Base-by-base conservation (phyloP, 108 stramenopile species). In the Cylindrotheca fusiformis region DNA sequence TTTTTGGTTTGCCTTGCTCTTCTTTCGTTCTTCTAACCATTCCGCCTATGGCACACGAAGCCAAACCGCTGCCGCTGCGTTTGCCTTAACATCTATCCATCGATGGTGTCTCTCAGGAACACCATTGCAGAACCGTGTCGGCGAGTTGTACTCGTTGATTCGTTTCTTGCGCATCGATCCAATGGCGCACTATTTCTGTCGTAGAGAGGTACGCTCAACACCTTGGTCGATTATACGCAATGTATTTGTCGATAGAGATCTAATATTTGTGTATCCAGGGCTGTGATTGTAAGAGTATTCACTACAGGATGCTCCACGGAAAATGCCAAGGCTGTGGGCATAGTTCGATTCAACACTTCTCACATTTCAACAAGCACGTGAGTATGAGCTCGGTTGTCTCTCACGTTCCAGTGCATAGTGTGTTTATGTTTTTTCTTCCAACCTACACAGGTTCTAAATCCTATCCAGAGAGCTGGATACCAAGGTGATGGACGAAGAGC, bases 121-220 rank as follows among this genome's bases (percentile, higher is more conserved):
- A 0, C 99, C 99, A 18, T 68, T 99, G 25, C 99, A 99, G 78
- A 99, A 99, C 63, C 76, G 97, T 8, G 97, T 98, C n/a, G 95
- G 96, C 4, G 99, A 99, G 60, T 85, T 99, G 33, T 98, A 98
- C 68, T 89, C 90, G 21, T 72, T 97, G 47, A 91, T 99, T 53
- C 82, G 98, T 10, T 99, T 99, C 62, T 65, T 99, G 21, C 72
- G 97, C 18, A 81, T 97, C 19, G 95, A 97, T 63, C 98, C 99
- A 0, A 95, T 96, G 83, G 98, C 96, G 0, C 96, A 90, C 68
- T 99, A 99, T 72, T 93, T 91, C 58, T 99, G 99, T 75, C 81
- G 87, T 4, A 20, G 30, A 17, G 52, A 77, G 31, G 59, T 63
- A 50, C 29, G 47, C 23, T 22, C 2, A 33, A 30, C 12, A 5